Base-by-base conservation (phyloP, 1,139 yeast genomes). In the Saccharomyces hybrid region DNA sequence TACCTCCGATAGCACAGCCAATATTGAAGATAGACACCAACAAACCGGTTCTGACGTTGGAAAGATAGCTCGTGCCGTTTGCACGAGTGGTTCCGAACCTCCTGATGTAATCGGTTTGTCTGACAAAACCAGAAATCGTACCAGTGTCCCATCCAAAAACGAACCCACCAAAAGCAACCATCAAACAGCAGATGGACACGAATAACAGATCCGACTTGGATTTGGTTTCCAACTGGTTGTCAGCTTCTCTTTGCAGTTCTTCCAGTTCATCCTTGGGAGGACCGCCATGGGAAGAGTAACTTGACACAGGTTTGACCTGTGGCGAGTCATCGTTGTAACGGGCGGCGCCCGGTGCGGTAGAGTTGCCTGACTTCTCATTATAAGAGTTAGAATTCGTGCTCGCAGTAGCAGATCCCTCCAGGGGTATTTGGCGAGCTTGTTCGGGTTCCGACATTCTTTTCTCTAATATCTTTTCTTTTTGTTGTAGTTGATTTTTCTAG, bases 141-240 rank as follows among this genome's bases (percentile, higher is more conserved):
- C 91, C 90, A 31, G 90, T 84, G 73, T 84, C 90, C 79, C 84
- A 84, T 60, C 90, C 90, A 67, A 78, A 85, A 58, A 84, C 81
- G 64, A 82, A 77, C 65, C 88, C 88, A 72, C 86, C 88, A 62
- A 83, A 81, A 57, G 88, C 85, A 56, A 77, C 82, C 77, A 68
- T 74, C 68, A 65, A 71, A 72, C 79, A 75, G 50, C 75, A 67
- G 46, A 68, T 49, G 8, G 69, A 63, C 61, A 79, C 78, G 53
- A 78, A 75, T 68, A 76, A 21, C 26, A 55, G 53, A 42, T 61
- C 62, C 34, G 51, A 52, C n/a, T 28, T 47, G 2, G 55, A 28
- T 44, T 59, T 61, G 19, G 38, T 14, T 24, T 55, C 55, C 28
- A 55, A n/a, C 24, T 57, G 59, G 5, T 29, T 49, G 19, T 59